Base-by-base conservation (phyloP, 2,329 filamentous ascomycete genomes). In the Aspergillus pseudoterreus region DNA sequence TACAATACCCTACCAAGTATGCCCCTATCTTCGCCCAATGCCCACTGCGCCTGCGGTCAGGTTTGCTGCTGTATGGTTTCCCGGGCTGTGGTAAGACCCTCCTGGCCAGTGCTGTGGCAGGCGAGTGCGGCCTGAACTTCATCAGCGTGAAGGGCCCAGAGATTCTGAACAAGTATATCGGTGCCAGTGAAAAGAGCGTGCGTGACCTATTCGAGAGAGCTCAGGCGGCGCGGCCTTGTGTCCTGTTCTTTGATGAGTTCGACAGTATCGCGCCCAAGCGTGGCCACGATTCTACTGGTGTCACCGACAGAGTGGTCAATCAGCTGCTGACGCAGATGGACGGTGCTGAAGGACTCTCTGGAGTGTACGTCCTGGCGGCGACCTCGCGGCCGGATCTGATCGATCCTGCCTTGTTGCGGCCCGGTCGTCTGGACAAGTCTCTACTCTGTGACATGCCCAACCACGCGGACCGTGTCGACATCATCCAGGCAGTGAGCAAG, bases 311-410 rank as follows among this genome's bases (percentile, higher is more conserved):
- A 35, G 95, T 99, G 0, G 94, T 99, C 61, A 99, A 99, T 69
- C 95, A 99, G 77, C 84, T 99, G 51, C 81, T 99, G 10, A 99
- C 95, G 0, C 92, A 97, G 71, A 99, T 99, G 94, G 94, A 99
- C 65, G 94, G 94, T 65, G 94, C 94, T 0, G 95, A 99, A 71
- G 95, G 94, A 0, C 75, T 99, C 4, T 91, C 87, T 0, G 94
- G 94, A 1, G 95, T 99, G 0, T 99, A 99, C 63, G 94, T 99
- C 5, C 82, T 99, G 2, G 95, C 95, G 19, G 95, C 94, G 1
- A 99, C 94, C 0, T 92, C 87, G 1, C 80, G 95, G 4, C 95
- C 95, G 0, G 95, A 99, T 69, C 76, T 99, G 12, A 97, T 99
- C 54, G 94, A 99, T 67, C 92, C 95, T 11, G 94, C 94, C 0